phyloP scores from a whole-genome alignment of 306 rosid genomes.

The Mimosa pudica region DNA sequence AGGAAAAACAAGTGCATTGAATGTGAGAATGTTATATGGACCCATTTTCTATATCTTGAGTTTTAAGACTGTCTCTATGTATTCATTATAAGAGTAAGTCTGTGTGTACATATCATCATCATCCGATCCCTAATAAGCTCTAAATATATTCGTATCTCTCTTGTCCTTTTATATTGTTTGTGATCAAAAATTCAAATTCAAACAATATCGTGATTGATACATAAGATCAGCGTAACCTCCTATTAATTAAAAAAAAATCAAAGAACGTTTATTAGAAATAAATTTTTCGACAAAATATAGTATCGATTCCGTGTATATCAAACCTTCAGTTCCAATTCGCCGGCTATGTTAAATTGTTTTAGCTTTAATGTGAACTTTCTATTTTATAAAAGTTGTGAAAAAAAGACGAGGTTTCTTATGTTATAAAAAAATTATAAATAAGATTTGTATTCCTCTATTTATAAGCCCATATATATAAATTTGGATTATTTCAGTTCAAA shows the following conservation, averaged over 20 bases:
- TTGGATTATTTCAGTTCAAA: too few species aligned
- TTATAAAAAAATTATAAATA: too few species aligned
- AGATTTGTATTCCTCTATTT: too few species aligned
- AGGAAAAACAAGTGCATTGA: background rate
- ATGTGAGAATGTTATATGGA: constrained; percentile 4
- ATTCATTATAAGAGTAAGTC: background rate
- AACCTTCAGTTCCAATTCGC: too few species aligned
- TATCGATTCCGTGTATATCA: too few species aligned
- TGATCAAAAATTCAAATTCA: background rate
- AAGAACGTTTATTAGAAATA: background rate
- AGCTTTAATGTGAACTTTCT: too few species aligned
- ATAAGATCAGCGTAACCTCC: background rate
- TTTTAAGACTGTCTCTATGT: constrained; percentile 9
- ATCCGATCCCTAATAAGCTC: background rate
- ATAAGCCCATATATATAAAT: too few species aligned
- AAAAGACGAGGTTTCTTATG: too few species aligned
- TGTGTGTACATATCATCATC: background rate
- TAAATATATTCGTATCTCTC: background rate
- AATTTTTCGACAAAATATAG: background rate
- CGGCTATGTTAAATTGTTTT: too few species aligned
- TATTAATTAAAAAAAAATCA: background rate
- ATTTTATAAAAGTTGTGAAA: too few species aligned
- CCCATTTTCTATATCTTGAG: constrained; percentile 15
- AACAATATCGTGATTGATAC: background rate
- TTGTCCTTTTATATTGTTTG: background rate